Conservation (phyloP, 495 filamentous ascomycete genomes). For the Lasiosphaeria ovina region DNA sequence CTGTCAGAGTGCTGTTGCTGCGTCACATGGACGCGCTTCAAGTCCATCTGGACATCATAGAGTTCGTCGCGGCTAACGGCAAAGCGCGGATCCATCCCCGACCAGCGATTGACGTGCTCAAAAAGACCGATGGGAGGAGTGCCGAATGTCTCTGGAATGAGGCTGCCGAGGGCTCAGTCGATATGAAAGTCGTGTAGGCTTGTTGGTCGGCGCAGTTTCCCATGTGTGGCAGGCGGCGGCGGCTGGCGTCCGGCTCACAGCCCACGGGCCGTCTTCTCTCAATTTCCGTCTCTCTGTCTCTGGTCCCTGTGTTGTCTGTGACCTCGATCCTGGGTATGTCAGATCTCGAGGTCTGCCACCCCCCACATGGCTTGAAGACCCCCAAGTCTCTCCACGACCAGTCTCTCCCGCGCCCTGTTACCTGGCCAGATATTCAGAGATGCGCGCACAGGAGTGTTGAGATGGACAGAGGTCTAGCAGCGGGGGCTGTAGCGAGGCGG, state of each 20-base stretch:
- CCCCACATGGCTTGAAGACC: constrained; percentile 40
- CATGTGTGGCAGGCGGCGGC: constrained; percentile 1
- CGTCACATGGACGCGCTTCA: constrained; percentile 75
- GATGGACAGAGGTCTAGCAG: not conserved
- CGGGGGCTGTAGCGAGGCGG: too few relatives aligned
- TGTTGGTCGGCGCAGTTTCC: not conserved
- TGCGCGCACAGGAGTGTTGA: not conserved
- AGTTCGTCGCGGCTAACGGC: constrained; percentile 64
- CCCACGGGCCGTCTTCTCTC: too few relatives aligned
- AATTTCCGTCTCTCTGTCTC: constrained; percentile 7
- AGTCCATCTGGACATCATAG: constrained; percentile 82
- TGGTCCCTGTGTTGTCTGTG: constrained; percentile 4
- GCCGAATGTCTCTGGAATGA: not conserved
- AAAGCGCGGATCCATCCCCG: constrained; percentile 57
- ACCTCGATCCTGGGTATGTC: constrained; percentile 31
- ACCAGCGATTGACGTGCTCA: not conserved
- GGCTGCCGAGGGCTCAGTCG: not conserved
- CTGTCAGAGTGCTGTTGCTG: constrained; percentile 82
- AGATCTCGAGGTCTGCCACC: constrained; percentile 38
- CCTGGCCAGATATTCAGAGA: not conserved
- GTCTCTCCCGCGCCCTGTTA: constrained; percentile 14
- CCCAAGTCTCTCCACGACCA: constrained; percentile 25
- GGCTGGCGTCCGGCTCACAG: not conserved
- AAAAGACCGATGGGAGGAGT: not conserved
- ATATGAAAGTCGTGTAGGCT: not conserved